A percentile compares a stretch with the other conserved stretches of the same genome.
Evolutionary conservation across 441 rosid species (phyloP).

Genomic region (Syzygium syzygioides): DNA sequence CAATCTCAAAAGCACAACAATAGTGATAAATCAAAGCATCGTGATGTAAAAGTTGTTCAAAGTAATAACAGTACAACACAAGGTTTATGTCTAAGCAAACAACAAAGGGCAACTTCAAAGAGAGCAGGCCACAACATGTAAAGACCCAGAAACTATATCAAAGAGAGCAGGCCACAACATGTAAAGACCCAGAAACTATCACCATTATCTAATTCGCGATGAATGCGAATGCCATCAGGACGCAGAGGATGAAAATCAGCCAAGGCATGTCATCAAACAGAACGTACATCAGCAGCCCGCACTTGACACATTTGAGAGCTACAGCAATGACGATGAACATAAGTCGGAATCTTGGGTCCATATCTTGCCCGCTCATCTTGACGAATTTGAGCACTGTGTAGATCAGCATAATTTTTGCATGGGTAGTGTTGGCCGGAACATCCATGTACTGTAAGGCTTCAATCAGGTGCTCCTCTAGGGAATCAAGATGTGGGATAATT

Average conservation of each 20-base stretch:
- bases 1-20: not conserved
- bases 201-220: fast-evolving
- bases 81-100: fast-evolving
- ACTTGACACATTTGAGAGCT: not conserved
- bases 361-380: not conserved
- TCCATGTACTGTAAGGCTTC: not conserved
- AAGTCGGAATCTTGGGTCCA: not conserved
- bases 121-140: too few relatives aligned
- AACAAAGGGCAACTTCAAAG: fast-evolving
- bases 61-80: not conserved
- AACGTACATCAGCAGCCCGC: not conserved
- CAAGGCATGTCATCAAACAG: not conserved
- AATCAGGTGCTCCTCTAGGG: not conserved
- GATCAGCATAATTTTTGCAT: not conserved
- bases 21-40: not conserved
- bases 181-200: too few relatives aligned
- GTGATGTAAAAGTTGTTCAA: not conserved
- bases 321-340: not conserved
- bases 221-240: not conserved
- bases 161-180: not conserved
- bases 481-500: not conserved
- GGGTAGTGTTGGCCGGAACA: not conserved
- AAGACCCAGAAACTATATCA: too few relatives aligned
- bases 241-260: not conserved
- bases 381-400: not conserved